Conservation (phyloP, 1,139 yeast species). For the Blastobotrys proliferans region DNA sequence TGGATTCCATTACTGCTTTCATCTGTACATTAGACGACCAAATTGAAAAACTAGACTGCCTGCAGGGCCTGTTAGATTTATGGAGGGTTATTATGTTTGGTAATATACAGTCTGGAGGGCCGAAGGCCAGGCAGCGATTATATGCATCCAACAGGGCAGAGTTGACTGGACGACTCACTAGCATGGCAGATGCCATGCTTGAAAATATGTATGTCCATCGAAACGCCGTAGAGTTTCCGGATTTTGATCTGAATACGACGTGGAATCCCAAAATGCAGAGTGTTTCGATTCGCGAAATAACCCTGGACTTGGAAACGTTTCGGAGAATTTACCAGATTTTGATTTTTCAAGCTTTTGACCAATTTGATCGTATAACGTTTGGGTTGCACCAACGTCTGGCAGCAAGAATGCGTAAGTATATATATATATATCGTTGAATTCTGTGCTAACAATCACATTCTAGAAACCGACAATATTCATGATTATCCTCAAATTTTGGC, state of each 20-base stretch:
- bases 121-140: too few species aligned
- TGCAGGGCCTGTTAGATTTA: background rate
- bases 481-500: background rate
- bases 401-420: slow-evolving; percentile 4
- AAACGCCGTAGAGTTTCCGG: background rate
- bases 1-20: too few species aligned
- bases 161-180: too few species aligned
- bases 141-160: too few species aligned
- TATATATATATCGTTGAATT: background rate
- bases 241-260: slow-evolving; percentile 3
- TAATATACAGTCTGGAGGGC: too few species aligned
- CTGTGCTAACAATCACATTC: background rate
- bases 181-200: background rate
- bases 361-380: background rate
- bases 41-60: too few species aligned
- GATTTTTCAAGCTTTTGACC: background rate
- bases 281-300: background rate
- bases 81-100: slow-evolving; percentile 2
- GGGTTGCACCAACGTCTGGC: background rate
- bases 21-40: too few species aligned
- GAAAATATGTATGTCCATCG: slow-evolving; percentile 5
- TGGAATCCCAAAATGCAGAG: background rate
- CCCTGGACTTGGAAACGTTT: background rate
- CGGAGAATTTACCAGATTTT: background rate
- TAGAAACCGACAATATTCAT: background rate